Percentiles rank a stretch among this genome's conserved stretches.
phyloP scores from a whole-genome alignment of 2,329 filamentous ascomycete species.

The Penicillium sumatraense region DNA sequence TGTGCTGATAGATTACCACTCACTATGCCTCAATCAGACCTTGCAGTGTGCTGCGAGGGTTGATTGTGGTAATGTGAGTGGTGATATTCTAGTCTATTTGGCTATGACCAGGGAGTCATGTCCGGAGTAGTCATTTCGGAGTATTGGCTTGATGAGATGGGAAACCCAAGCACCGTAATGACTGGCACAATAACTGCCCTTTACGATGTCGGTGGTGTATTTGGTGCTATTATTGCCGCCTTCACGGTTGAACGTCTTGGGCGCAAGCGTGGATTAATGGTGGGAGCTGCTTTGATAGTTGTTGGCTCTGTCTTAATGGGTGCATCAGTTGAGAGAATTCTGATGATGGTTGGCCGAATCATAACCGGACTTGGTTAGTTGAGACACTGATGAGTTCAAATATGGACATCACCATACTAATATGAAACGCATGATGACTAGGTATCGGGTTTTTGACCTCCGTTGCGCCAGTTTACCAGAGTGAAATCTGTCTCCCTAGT shows the following conservation, averaged over 20 bases:
- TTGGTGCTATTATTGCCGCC: constrained; percentile 32
- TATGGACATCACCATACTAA: neutral
- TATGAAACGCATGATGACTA: neutral
- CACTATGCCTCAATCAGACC: neutral
- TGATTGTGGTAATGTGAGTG: neutral
- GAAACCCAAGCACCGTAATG: constrained; percentile 27
- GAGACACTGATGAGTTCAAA: neutral
- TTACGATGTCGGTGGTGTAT: constrained; percentile 34
- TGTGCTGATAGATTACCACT: neutral
- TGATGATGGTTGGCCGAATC: constrained; percentile 33
- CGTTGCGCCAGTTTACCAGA: constrained; percentile 35
- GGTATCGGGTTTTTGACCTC: constrained; percentile 30
- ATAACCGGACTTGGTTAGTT: constrained; percentile 30
- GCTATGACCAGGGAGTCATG: constrained; percentile 35
- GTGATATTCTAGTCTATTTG: constrained; percentile 35
- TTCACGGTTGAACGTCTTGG: constrained; percentile 31
- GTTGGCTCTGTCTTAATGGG: constrained; percentile 31
- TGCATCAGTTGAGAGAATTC: constrained; percentile 15
- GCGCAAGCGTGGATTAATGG: constrained; percentile 32
- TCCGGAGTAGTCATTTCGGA: constrained; percentile 33
- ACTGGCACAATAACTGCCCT: constrained; percentile 37
- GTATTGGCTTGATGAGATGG: constrained; percentile 33
- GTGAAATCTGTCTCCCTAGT: constrained; percentile 29
- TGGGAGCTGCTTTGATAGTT: constrained; percentile 27
- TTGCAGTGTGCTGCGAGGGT: neutral